Conservation (phyloP, 1,284 basidiomycete species). For the Sporisorium sorghi region DNA sequence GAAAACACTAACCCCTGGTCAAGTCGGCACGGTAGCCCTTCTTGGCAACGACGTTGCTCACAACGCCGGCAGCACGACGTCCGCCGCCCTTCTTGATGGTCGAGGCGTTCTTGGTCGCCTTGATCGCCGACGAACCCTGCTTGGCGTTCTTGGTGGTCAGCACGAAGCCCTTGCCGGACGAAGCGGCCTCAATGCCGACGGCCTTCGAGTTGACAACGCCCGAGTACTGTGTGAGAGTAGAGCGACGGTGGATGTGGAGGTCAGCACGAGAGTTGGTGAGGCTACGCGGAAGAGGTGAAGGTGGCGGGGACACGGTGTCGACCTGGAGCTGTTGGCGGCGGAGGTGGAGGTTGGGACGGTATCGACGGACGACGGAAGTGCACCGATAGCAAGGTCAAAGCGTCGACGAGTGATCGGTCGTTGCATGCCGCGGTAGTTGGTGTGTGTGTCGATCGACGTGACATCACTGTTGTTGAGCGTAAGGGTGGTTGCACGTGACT, state of each 20-base stretch:
- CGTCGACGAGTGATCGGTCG: too few species aligned
- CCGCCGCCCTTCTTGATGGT: conserved; percentile 59
- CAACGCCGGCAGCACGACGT: conserved; percentile 61
- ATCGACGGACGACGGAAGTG: too few species aligned
- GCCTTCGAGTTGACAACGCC: conserved; percentile 66
- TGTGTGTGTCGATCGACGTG: background rate
- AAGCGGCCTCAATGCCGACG: conserved; percentile 60
- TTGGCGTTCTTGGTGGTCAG: conserved; percentile 66
- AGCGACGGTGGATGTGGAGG: conserved; percentile 6
- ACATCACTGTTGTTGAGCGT: background rate
- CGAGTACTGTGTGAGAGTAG: conserved; percentile 51
- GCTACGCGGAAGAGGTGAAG: background rate
- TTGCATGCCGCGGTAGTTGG: background rate
- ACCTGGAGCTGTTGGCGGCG: conserved; percentile 9
- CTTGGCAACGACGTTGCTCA: conserved; percentile 66
- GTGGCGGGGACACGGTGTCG: background rate
- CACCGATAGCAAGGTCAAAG: too few species aligned
- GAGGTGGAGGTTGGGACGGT: too few species aligned
- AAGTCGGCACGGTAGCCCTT: conserved; percentile 67
- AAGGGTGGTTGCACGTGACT: background rate
- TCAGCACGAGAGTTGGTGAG: conserved; percentile 5
- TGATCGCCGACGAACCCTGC: conserved; percentile 49
- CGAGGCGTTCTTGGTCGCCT: conserved; percentile 40
- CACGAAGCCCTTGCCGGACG: conserved; percentile 57
- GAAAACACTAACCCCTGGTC: conserved; percentile 57